Evolutionary conservation across 108 stramenopile species (phyloP).

Genomic region (Cylindrotheca closterium): DNA sequence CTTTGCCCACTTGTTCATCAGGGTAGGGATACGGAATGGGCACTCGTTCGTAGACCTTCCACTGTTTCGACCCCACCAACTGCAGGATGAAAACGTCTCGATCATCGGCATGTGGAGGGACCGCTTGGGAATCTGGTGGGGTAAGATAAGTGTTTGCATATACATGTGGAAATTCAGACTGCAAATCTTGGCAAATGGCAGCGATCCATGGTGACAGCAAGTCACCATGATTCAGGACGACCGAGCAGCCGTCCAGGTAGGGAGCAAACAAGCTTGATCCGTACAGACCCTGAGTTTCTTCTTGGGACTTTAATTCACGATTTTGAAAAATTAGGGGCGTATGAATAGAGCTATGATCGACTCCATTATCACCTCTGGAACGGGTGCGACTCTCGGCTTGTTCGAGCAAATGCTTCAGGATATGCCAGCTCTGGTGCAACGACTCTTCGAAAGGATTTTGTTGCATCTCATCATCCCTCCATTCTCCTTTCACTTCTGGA

Average conservation of each 20-base stretch:
- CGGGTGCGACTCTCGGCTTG: slow-evolving; percentile 24
- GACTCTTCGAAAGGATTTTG: slow-evolving; percentile 23
- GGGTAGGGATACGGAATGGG: slow-evolving; percentile 74
- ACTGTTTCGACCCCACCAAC: slow-evolving; percentile 65
- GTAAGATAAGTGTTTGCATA: slow-evolving; percentile 85
- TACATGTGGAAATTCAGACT: slow-evolving; percentile 62
- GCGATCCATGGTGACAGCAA: slow-evolving; percentile 44
- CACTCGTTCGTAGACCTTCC: slow-evolving; percentile 70
- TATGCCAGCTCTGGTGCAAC: slow-evolving; percentile 40
- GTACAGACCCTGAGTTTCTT: slow-evolving; percentile 38
- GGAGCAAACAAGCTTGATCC: slow-evolving; percentile 55
- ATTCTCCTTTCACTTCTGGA: slow-evolving; percentile 6
- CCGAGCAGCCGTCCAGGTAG: slow-evolving; percentile 74
- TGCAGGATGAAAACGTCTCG: slow-evolving; percentile 88
- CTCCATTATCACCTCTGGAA: background rate
- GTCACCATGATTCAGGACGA: slow-evolving; percentile 84
- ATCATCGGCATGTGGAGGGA: slow-evolving; percentile 86
- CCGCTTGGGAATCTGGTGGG: slow-evolving; percentile 72
- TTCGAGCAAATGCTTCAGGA: slow-evolving; percentile 42
- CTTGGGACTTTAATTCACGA: slow-evolving; percentile 30
- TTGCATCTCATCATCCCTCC: slow-evolving; percentile 19
- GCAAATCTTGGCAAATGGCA: slow-evolving; percentile 67
- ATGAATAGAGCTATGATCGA: background rate
- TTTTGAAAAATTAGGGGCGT: slow-evolving; percentile 47
- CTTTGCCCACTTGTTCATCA: slow-evolving; percentile 87